Evolutionary conservation across 2,329 filamentous ascomycete species (phyloP).

Genomic region (Arthrobotrys pseudoclavata): DNA sequence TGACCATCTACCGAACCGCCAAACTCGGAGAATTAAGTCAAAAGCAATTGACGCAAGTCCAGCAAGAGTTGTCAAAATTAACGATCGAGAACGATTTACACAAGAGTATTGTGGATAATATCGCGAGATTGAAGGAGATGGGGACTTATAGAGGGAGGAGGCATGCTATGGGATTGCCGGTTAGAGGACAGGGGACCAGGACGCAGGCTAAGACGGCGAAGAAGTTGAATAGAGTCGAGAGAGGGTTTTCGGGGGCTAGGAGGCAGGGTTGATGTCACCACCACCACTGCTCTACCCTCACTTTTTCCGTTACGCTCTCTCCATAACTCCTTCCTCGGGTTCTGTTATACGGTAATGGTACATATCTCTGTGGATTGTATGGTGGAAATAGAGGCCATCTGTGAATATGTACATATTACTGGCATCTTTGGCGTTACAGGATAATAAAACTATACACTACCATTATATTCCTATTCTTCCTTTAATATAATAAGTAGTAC

Average conservation of each 20-base stretch:
- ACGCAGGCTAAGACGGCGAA: slow-evolving; percentile 76
- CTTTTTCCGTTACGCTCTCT: too few relatives aligned
- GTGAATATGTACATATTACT: slow-evolving; percentile 20
- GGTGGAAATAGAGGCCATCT: not conserved
- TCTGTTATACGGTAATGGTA: not conserved
- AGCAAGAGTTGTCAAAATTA: slow-evolving; percentile 88
- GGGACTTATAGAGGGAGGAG: slow-evolving; percentile 88
- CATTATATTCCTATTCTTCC: too few relatives aligned
- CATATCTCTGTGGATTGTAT: not conserved
- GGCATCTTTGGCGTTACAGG: not conserved
- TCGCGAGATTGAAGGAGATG: slow-evolving; percentile 87
- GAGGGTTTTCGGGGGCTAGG: slow-evolving; percentile 64
- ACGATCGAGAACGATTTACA: slow-evolving; percentile 91
- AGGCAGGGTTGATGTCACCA: slow-evolving; percentile 8
- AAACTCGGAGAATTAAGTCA: slow-evolving; percentile 81
- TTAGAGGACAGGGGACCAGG: slow-evolving; percentile 88
- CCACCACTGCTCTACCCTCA: not conserved
- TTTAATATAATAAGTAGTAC: not conserved
- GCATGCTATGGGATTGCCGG: slow-evolving; percentile 88
- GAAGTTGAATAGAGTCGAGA: slow-evolving; percentile 74
- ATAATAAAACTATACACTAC: not conserved
- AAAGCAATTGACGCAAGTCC: slow-evolving; percentile 83
- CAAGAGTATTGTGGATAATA: slow-evolving; percentile 84
- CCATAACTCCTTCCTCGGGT: not conserved
- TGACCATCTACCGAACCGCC: slow-evolving; percentile 86